Conservation (phyloP, 257 asterid species). For the Salvia splendens region DNA sequence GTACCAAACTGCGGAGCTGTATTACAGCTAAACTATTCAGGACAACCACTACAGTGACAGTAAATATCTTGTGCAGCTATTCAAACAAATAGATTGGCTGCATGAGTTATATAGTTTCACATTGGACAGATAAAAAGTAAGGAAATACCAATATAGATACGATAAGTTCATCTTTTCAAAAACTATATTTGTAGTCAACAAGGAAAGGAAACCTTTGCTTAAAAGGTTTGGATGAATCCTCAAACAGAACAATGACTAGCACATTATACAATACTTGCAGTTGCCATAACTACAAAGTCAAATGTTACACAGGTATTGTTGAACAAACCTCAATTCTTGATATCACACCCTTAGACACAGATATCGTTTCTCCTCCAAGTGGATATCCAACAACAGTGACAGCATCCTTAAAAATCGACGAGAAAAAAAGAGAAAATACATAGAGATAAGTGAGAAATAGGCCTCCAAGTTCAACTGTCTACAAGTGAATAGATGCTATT, state of each 20-base stretch:
- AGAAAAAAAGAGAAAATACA: neutral
- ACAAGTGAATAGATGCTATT: neutral
- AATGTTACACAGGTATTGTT: constrained; percentile 7
- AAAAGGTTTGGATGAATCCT: neutral
- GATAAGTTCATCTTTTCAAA: too few species aligned
- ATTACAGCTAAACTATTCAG: neutral
- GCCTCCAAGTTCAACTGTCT: neutral
- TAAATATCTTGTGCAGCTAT: neutral
- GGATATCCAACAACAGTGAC: constrained; percentile 98
- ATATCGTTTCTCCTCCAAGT: constrained; percentile 97
- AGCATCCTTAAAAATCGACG: constrained; percentile 58
- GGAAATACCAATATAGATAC: neutral
- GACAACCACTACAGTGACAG: constrained; percentile 1
- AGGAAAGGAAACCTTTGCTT: neutral
- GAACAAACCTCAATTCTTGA: constrained; percentile 91
- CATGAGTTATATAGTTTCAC: neutral
- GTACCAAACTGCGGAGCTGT: constrained; percentile 15
- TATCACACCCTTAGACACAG: constrained; percentile 96
- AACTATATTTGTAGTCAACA: neutral
- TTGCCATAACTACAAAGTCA: constrained; percentile 4
- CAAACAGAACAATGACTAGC: neutral
- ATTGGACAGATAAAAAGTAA: neutral
- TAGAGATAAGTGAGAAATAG: constrained; percentile 10
- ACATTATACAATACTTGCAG: neutral
- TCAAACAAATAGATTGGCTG: neutral